Base-by-base conservation (phyloP, 106 monocot genomes). In the Dendrobium catenatum region DNA sequence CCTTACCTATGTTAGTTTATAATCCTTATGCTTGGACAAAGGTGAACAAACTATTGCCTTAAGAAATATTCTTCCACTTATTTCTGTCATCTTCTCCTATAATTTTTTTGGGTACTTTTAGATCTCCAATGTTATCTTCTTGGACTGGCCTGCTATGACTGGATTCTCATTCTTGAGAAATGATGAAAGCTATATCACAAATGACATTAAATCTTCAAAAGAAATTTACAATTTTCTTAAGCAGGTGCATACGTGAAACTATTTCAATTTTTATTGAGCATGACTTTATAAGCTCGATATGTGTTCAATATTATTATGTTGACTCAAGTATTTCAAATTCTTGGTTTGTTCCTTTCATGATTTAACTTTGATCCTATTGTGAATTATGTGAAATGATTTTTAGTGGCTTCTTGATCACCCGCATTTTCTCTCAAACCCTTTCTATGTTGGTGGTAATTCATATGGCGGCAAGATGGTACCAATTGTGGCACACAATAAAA, bases 381-480 rank as follows among this genome's bases (percentile, higher is more conserved):
- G 37, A 70, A 16, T 70, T 11, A 37, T 70, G 70, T 37, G 24
- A 70, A 70, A 68, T 37, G 5, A 19, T 51, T 11, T 85, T 42
- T 67, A 94, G 91, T 94, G 94, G 94, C 79, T 87, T 46, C 17
- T 77, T 26, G 81, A 86, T n/a, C 88, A 94, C 51, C 91, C 88
- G 8, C 29, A 87, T 24, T 94, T 91, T 78, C 55, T 83, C 4
- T 75, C 83, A 4, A 94, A 91, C 80, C 85, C 89, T 46, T 83
- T 94, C 18, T 94, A 94, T 72, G 76, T 94, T 43, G 85, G 68
- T 73, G 94, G 94, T 20, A 91, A 94, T 85, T 94, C 94, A 5
- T 91, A 89, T 79, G 79, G 80, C 73, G 94, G 91, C 1, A 87
- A 82, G 58, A 2, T 78, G 58, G 81, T 70, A 9, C 82, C 84